A percentile compares a stretch with the other conserved stretches of the same genome.
Conservation (phyloP, 2,329 filamentous ascomycete genomes). For the Penicillium glabrum region DNA sequence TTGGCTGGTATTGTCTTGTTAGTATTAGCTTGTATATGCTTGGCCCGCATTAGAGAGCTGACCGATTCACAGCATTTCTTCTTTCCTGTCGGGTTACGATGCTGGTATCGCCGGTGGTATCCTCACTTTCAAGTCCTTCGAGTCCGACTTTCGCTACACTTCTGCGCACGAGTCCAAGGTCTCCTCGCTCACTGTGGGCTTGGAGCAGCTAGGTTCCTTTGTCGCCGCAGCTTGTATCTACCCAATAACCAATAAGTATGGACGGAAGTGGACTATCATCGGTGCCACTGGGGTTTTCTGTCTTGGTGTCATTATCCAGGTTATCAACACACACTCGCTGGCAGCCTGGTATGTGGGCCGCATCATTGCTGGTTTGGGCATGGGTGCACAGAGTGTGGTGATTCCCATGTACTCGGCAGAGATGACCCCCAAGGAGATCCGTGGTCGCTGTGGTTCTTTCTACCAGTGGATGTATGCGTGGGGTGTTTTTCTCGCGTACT, state of each 20-base stretch:
- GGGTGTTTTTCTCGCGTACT: conserved; percentile 51
- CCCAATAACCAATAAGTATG: conserved; percentile 44
- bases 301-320: conserved; percentile 44
- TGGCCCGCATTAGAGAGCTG: not conserved
- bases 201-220: conserved; percentile 52
- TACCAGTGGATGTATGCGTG: conserved; percentile 51
- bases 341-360: conserved; percentile 46
- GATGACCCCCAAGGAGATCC: conserved; percentile 43
- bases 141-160: conserved; percentile 39
- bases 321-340: conserved; percentile 44
- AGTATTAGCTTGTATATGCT: not conserved
- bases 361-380: conserved; percentile 45
- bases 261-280: conserved; percentile 44
- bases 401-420: conserved; percentile 42
- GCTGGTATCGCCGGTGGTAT: conserved; percentile 39
- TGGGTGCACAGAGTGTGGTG: conserved; percentile 43
- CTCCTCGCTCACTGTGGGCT: conserved; percentile 46
- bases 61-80: conserved; percentile 10
- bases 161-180: conserved; percentile 36
- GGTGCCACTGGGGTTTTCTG: conserved; percentile 45
- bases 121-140: conserved; percentile 42
- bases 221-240: conserved; percentile 48
- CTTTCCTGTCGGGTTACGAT: conserved; percentile 33
- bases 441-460: conserved; percentile 48
- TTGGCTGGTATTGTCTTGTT: conserved; percentile 23